Base-by-base conservation (phyloP, 768 basidiomycete species). In the Rhodotorula toruloides region DNA sequence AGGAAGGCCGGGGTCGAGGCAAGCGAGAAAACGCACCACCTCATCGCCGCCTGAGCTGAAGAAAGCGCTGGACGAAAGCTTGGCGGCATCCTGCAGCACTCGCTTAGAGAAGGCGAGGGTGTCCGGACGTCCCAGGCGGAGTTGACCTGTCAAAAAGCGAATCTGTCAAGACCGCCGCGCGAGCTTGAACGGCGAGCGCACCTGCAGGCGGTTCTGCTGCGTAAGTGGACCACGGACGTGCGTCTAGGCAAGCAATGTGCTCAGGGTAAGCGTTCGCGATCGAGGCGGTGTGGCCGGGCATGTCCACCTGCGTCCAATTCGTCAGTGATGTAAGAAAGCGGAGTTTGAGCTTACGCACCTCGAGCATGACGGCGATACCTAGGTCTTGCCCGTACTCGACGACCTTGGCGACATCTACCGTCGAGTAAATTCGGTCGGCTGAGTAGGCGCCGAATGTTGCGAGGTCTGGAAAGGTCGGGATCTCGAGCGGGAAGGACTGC, bases 1-100 rank as follows among this genome's bases (percentile, higher is more conserved):
- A 39, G 29, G 12, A 19, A 25, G 21, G 36, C 11, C 3, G 11
- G 44, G 12, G 44, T 21, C 13, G 55, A 62, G 76, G 75, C 71
- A 89, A 12, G 9, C 50, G 34, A 27, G 90, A 75, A 88, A 89
- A 21, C 80, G 80, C 5, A 77, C 75, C 72, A 91, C 89, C 68
- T 75, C 73, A 44, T 91, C 90, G 0, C 91, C 90, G 0, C 91
- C 91, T 0, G 89, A 88, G 69, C 84, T 83, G 71, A 92, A 85
- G 67, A 88, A 80, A n/a, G 73, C 80, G 5, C 84, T 84, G 0
- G 84, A 83, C 4, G 88, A 75, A 32, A 81, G 78, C 25, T 77
- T 74, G 3, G 76, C 59, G 2, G 85, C 81, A 1, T 83, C 78
- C 0, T 76, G 77, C 72, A 91, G 76, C 21, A 92, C 73, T 13